Base-by-base conservation (phyloP, 192 early-diverging fungal genomes). In the Tieghemiomyces parasiticus region DNA sequence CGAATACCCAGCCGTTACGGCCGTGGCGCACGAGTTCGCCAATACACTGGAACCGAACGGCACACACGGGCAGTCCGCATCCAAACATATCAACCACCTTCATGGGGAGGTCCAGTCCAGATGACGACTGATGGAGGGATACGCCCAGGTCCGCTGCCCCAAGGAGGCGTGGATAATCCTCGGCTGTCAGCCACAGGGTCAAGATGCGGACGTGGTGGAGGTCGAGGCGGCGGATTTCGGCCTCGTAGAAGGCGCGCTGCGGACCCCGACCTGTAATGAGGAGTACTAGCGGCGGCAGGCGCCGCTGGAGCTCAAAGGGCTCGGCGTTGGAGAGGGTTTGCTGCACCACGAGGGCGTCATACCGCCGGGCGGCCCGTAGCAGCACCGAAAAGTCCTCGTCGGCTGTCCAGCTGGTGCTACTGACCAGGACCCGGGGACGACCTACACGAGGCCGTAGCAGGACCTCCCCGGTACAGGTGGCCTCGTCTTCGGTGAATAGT, bases 41-140 rank as follows among this genome's bases (percentile, higher is more conserved):
- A 48, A 90, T 66, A 64, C 81, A 83, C n/a, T 70, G 49, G 67
- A 83, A 88, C 24, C 59, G 50, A 47, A 81, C 65, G 8, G 93
- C 89, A 68, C 86, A 89, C 35, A 92, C 93, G 4, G 95, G 92
- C 16, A 91, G 64, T 3, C 88, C 90, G 68, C 89, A 94, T 20
- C 93, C 95, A 81, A 96, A 93, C 92, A 98, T 93, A 64, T 98
- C 95, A 9, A 96, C 90, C 6, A 96, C 80, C 72, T 98, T 98
- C 95, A 98, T 98, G 8, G 95, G 95, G 63, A 98, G 67, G 66
- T 98, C 95, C 52, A 98, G 76, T 3, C 95, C 95, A 33, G 86
- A 90, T 8, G 93, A 90, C n/a, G 88, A 91, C 26, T 82, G 90
- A 73, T 98, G 95, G 59, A 98, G 75, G 46, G 81, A 92, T 16